These are phyloP conservation scores for Xylaria scruposa DNA, from an alignment of 495 filamentous ascomycete species.

Conservation along the genomic window DNA sequence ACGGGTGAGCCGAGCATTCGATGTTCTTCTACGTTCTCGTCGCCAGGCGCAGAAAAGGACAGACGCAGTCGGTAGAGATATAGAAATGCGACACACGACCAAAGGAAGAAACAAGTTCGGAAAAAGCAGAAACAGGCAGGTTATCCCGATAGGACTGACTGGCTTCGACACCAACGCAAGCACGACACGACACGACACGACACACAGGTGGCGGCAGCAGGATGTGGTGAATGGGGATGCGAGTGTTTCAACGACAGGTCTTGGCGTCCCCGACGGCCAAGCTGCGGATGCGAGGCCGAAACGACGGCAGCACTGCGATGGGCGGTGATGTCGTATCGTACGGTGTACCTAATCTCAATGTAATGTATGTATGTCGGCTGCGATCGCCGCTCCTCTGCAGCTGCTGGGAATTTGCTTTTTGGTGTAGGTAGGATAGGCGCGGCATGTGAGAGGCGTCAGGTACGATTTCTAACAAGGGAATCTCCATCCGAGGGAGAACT, in stretches of 20 bases:
- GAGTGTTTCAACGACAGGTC: slow-evolving; percentile 32
- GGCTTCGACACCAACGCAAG: slow-evolving; percentile 1
- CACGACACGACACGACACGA: slow-evolving; percentile 14
- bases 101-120: not conserved
- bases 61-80: not conserved
- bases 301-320: slow-evolving; percentile 20
- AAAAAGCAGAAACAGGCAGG: slow-evolving; percentile 7
- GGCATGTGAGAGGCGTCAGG: slow-evolving; percentile 2
- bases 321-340: slow-evolving; percentile 7
- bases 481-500: not conserved
- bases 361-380: slow-evolving; percentile 4
- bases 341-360: slow-evolving; percentile 2
- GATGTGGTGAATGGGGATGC: slow-evolving; percentile 12
- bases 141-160: slow-evolving; percentile 16
- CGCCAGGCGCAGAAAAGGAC: not conserved
- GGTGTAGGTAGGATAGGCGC: slow-evolving; percentile 8
- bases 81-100: not conserved
- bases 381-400: slow-evolving; percentile 14
- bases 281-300: slow-evolving; percentile 25
- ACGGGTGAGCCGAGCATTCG: not conserved
- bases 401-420: slow-evolving; percentile 20
- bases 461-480: slow-evolving; percentile 10
- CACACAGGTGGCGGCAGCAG: slow-evolving; percentile 21
- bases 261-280: slow-evolving; percentile 26
- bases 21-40: not conserved